These are phyloP conservation scores for Chytridium lagenaria DNA, from an alignment of 371 early-diverging fungal genomes.

Conservation along the genomic window DNA sequence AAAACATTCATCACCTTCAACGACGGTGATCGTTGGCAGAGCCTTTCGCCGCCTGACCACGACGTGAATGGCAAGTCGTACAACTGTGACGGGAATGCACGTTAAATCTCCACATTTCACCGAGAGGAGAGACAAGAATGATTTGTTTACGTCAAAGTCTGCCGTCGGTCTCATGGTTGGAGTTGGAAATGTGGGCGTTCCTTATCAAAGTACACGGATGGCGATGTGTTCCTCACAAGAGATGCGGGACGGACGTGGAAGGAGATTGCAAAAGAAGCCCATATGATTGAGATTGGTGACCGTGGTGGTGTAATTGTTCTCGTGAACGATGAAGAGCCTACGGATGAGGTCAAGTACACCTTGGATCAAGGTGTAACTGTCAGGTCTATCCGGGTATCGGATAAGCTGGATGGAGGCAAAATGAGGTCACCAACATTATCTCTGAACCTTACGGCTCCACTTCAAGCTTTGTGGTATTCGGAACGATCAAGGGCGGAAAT, in stretches of 20 bases:
- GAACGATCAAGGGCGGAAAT: conserved; percentile 34
- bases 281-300: conserved; percentile 59
- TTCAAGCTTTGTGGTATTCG: conserved; percentile 51
- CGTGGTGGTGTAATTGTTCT: conserved; percentile 58
- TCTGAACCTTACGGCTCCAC: conserved; percentile 54
- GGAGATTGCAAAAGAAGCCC: conserved; percentile 52
- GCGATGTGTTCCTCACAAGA: conserved; percentile 51
- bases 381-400: conserved; percentile 8
- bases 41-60: conserved; percentile 16
- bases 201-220: conserved; percentile 46
- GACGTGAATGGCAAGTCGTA: conserved; percentile 51
- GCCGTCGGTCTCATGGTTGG: conserved; percentile 59
- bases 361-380: conserved; percentile 45
- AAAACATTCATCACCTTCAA: conserved; percentile 53
- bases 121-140: conserved; percentile 52
- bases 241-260: conserved; percentile 60
- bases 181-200: conserved; percentile 58
- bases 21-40: conserved; percentile 48
- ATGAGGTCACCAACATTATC: conserved; percentile 50
- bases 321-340: conserved; percentile 50
- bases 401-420: conserved; percentile 38
- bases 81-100: conserved; percentile 43
- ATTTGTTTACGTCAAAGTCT: conserved; percentile 47
- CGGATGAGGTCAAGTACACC: conserved; percentile 46
- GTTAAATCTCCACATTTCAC: conserved; percentile 59